Evolutionary conservation across 148 eudicot genomes (phyloP).

Genomic region (Vaccinium macrocarpon): DNA sequence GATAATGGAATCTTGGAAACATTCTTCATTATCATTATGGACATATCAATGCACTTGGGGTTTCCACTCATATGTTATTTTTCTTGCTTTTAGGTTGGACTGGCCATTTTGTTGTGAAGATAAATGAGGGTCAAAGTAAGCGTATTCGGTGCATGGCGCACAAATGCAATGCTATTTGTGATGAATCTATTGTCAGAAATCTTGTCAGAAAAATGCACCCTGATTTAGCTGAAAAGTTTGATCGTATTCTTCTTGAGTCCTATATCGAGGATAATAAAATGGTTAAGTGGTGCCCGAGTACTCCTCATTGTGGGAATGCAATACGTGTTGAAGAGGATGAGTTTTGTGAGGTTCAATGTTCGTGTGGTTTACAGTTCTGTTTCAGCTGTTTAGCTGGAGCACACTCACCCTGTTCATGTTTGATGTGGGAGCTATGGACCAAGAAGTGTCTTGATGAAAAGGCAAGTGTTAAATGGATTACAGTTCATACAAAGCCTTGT

Average conservation of each 20-base stretch:
- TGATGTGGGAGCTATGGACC: constrained; percentile 71
- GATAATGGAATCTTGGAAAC: background rate
- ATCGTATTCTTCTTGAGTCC: constrained; percentile 66
- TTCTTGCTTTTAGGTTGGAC: constrained; percentile 62
- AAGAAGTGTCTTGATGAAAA: constrained; percentile 68
- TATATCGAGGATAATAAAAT: constrained; percentile 73
- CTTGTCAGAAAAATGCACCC: constrained; percentile 51
- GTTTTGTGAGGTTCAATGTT: constrained; percentile 64
- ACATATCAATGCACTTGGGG: background rate
- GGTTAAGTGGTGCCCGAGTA: constrained; percentile 81
- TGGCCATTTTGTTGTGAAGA: constrained; percentile 62
- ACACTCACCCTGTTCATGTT: constrained; percentile 82
- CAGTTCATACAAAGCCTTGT: constrained; percentile 60
- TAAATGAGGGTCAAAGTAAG: constrained; percentile 72
- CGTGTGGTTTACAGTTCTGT: constrained; percentile 72
- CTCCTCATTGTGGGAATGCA: constrained; percentile 86
- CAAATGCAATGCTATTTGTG: constrained; percentile 67
- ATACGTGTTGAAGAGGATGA: constrained; percentile 63
- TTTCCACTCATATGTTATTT: background rate
- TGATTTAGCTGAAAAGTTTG: constrained; percentile 60
- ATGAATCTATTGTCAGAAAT: constrained; percentile 52
- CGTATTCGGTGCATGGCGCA: constrained; percentile 71
- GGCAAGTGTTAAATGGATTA: constrained; percentile 60
- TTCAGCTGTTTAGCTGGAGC: constrained; percentile 60
- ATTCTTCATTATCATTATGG: background rate